Percentiles rank a stretch among this genome's conserved stretches.
These are phyloP conservation scores for Ganoderma leucocontextum DNA, from an alignment of 1,284 basidiomycete genomes.

Conservation along the genomic window DNA sequence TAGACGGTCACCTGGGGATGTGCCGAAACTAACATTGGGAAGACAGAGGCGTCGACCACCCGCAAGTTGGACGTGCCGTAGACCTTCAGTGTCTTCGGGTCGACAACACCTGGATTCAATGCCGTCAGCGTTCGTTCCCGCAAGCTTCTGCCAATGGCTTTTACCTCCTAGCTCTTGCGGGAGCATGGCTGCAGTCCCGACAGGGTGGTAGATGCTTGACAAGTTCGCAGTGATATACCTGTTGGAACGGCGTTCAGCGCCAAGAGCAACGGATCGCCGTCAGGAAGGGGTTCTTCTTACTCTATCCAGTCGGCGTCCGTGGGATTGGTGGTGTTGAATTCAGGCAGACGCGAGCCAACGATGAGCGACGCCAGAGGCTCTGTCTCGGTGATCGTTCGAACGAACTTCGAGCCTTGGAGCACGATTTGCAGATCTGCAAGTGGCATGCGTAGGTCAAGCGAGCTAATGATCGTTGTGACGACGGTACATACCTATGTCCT, in stretches of 20 bases:
- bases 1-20: conserved; percentile 40
- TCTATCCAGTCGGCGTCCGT: conserved; percentile 19
- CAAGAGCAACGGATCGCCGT: neutral
- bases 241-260: neutral
- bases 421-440: conserved; percentile 15
- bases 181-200: conserved; percentile 21
- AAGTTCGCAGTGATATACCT: conserved; percentile 13
- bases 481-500: conserved; percentile 19
- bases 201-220: conserved; percentile 15
- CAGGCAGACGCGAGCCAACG: conserved; percentile 10
- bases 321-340: conserved; percentile 2
- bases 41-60: conserved; percentile 60
- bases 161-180: conserved; percentile 19
- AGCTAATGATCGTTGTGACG: neutral
- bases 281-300: neutral
- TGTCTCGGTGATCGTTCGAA: conserved; percentile 12
- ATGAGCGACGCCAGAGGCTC: conserved; percentile 15
- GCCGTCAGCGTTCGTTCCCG: neutral
- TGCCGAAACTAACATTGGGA: conserved; percentile 54
- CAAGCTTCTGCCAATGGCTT: neutral
- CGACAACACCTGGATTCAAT: conserved; percentile 58
- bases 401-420: conserved; percentile 20
- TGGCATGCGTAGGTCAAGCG: neutral
- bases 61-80: conserved; percentile 65
- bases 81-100: conserved; percentile 58